These are phyloP conservation scores for Poteriospumella lacustris DNA, from an alignment of 108 stramenopile genomes.

Conservation along the genomic window DNA sequence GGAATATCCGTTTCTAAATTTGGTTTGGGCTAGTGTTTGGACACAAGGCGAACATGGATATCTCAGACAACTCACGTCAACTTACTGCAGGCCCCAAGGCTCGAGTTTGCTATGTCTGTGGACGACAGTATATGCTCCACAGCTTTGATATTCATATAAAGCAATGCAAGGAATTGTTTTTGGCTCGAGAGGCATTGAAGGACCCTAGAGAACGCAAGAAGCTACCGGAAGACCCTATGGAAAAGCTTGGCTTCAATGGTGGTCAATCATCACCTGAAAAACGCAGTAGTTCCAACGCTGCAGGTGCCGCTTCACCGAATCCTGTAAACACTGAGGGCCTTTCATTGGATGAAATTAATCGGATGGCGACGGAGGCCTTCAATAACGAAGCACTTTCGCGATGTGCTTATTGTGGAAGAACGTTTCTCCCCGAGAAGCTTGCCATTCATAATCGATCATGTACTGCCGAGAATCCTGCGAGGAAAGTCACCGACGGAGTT, in stretches of 20 bases:
- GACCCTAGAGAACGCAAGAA: neutral
- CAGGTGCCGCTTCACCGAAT: neutral
- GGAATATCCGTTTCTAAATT: no score
- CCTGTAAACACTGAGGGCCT: neutral
- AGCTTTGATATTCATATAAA: constrained; percentile 30
- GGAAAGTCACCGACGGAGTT: neutral
- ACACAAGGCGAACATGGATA: no score
- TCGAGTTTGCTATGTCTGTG: constrained; percentile 26
- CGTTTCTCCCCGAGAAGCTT: constrained; percentile 20
- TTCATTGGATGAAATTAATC: constrained; percentile 19
- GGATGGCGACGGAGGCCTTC: neutral
- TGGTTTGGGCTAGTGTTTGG: no score
- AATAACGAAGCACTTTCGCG: neutral
- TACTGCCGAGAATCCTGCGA: constrained; percentile 26
- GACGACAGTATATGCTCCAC: constrained; percentile 10
- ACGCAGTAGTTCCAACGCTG: neutral
- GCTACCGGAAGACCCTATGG: constrained; percentile 3
- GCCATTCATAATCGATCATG: constrained; percentile 21
- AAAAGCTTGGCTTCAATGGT: neutral
- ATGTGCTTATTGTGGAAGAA: constrained; percentile 21
- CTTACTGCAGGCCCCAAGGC: neutral
- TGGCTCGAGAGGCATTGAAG: constrained; percentile 10
- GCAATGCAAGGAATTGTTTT: constrained; percentile 27
- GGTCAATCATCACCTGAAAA: neutral
- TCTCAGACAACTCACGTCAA: no score